phyloP scores from a whole-genome alignment of 148 eudicot genomes.

The Rheum nobile region DNA sequence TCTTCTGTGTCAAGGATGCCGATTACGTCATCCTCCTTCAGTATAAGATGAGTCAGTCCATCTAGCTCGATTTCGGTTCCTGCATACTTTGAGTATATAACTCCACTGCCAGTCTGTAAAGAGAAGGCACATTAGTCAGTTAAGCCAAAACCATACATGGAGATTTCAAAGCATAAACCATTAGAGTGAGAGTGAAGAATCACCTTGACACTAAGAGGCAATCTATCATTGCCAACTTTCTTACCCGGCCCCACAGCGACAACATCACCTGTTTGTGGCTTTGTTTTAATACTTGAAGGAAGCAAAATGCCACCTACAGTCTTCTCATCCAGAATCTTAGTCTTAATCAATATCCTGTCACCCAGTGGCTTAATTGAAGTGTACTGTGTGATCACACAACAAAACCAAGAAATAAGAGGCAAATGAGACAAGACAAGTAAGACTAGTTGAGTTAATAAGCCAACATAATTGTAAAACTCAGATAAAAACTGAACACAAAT shows the following conservation, averaged over 20 bases:
- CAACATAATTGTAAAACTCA: not conserved
- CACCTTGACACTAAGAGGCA: conserved; percentile 37
- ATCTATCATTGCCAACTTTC: conserved; percentile 33
- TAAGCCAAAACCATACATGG: not conserved
- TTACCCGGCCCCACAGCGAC: conserved; percentile 51
- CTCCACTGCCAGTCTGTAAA: conserved; percentile 33
- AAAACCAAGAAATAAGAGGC: not conserved
- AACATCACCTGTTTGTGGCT: conserved; percentile 49
- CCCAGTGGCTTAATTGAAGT: conserved; percentile 52
- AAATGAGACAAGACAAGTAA: not conserved
- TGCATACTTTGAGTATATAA: conserved; percentile 50
- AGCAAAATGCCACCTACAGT: conserved; percentile 42
- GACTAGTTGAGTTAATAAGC: not conserved
- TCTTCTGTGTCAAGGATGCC: conserved; percentile 54
- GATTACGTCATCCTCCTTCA: conserved; percentile 55
- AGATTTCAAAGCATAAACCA: not conserved
- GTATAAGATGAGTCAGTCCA: conserved; percentile 37
- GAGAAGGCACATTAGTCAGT: not conserved
- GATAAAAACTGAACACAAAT: not conserved
- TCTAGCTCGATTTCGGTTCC: conserved; percentile 53
- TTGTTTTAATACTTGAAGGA: conserved; percentile 39
- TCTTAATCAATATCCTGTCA: conserved; percentile 46
- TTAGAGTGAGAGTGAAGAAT: not conserved
- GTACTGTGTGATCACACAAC: conserved; percentile 31
- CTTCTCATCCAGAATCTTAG: conserved; percentile 44